A percentile compares a stretch with the other conserved stretches of the same genome.
Conservation (phyloP, 2,329 filamentous ascomycete genomes). For the Talaromyces sp. region DNA sequence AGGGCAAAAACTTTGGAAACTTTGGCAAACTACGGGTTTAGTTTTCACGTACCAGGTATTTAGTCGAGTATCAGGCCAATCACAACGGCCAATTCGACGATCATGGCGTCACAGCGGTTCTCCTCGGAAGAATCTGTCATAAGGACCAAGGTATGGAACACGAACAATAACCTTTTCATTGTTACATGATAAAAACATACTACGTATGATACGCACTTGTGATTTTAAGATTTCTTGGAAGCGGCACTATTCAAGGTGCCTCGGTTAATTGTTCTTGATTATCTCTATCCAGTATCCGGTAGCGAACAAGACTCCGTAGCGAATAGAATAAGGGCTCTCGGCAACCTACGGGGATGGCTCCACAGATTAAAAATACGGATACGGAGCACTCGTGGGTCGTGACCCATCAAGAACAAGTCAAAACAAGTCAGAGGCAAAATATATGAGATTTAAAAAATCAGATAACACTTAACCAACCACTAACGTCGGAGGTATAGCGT, state of each 20-base stretch:
- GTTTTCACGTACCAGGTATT: neutral
- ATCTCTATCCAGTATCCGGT: too few species aligned
- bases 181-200: too few species aligned
- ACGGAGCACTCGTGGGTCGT: neutral
- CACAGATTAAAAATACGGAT: neutral
- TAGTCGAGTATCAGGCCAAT: neutral
- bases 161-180: too few species aligned
- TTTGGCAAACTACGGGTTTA: neutral
- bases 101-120: neutral
- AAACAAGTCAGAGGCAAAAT: neutral
- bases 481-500: neutral
- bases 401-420: neutral
- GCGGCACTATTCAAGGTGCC: too few species aligned
- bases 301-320: neutral
- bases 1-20: neutral
- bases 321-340: neutral
- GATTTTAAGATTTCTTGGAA: too few species aligned
- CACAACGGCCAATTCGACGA: neutral
- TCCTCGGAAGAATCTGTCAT: neutral
- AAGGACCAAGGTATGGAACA: neutral
- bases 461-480: neutral
- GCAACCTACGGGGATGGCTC: neutral
- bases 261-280: neutral
- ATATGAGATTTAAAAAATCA: neutral
- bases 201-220: too few species aligned